Percentiles rank a stretch among this genome's conserved stretches.
Evolutionary conservation across 176 grass and related monocot species (phyloP).

Genomic region (Phoenix roebelenii): DNA sequence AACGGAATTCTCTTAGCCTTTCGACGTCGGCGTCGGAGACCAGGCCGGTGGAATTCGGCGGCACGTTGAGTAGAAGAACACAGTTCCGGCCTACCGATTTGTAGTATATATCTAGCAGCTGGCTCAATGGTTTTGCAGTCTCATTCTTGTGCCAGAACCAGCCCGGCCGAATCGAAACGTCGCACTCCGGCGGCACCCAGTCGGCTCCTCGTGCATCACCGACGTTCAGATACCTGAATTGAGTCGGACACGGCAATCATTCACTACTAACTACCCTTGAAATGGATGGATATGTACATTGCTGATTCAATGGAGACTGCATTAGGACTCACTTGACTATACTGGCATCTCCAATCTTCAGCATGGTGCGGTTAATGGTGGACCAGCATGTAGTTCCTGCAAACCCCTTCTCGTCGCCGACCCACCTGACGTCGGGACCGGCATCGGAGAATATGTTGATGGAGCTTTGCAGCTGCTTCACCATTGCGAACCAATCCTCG

Average conservation of each 20-base stretch:
- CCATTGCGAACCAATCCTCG: constrained; percentile 78
- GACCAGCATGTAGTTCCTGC: constrained; percentile 89
- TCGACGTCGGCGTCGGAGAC: constrained; percentile 47
- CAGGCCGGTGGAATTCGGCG: constrained; percentile 66
- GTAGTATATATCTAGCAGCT: constrained; percentile 83
- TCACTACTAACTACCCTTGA: no score
- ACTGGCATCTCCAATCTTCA: constrained; percentile 71
- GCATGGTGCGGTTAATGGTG: constrained; percentile 53
- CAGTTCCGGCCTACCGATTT: constrained; percentile 86
- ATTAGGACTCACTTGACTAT: constrained; percentile 35
- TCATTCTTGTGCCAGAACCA: constrained; percentile 99
- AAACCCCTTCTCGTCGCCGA: constrained; percentile 77
- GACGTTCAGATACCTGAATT: constrained; percentile 61
- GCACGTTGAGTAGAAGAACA: constrained; percentile 90
- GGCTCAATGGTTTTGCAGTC: constrained; percentile 59
- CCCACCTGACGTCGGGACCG: constrained; percentile 82
- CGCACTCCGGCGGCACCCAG: constrained; percentile 96
- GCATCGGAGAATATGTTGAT: constrained; percentile 97
- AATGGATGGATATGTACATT: no score
- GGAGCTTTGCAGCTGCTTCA: constrained; percentile 61
- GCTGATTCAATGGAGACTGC: neutral
- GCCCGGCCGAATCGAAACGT: constrained; percentile 78
- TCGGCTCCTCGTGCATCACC: constrained; percentile 55
- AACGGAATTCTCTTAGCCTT: constrained; percentile 53
- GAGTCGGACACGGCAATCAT: no score